A percentile compares a stretch with the other conserved stretches of the same genome.
These are phyloP conservation scores for Phytophthora nicotianae DNA, from an alignment of 352 stramenopile genomes.

Conservation along the genomic window DNA sequence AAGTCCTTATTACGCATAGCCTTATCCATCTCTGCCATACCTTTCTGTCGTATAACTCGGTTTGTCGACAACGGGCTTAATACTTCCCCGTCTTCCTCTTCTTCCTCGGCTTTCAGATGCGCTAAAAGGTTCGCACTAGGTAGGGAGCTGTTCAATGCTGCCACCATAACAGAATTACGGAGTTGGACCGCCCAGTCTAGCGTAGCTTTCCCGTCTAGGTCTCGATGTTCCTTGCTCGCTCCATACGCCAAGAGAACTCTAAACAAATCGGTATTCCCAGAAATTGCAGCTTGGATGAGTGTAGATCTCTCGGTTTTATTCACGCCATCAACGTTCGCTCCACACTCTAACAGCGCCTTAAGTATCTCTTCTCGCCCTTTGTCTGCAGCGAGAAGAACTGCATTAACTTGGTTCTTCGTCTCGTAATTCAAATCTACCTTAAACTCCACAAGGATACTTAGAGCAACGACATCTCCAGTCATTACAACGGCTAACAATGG, in stretches of 20 bases:
- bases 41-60: conserved; percentile 16
- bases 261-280: conserved; percentile 42
- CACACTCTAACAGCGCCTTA: conserved; percentile 43
- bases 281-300: conserved; percentile 57
- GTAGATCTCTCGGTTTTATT: conserved; percentile 37
- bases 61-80: conserved; percentile 22
- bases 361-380: conserved; percentile 52
- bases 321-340: conserved; percentile 40
- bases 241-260: conserved; percentile 50
- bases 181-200: conserved; percentile 45
- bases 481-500: conserved; percentile 55
- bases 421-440: conserved; percentile 42
- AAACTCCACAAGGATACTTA: conserved; percentile 59
- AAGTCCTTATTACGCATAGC: conserved; percentile 44
- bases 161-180: conserved; percentile 32
- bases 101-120: conserved; percentile 49
- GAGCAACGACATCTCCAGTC: conserved; percentile 48
- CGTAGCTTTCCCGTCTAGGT: conserved; percentile 34
- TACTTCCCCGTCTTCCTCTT: conserved; percentile 32
- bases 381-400: conserved; percentile 52
- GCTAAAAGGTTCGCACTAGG: conserved; percentile 30
- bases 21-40: conserved; percentile 39
- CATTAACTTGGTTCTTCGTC: conserved; percentile 37
- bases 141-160: conserved; percentile 37
- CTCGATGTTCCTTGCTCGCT: conserved; percentile 33